Percentiles rank a stretch among this genome's conserved stretches.
Conservation (phyloP, 331 rosid species). For the Quercus phellos region DNA sequence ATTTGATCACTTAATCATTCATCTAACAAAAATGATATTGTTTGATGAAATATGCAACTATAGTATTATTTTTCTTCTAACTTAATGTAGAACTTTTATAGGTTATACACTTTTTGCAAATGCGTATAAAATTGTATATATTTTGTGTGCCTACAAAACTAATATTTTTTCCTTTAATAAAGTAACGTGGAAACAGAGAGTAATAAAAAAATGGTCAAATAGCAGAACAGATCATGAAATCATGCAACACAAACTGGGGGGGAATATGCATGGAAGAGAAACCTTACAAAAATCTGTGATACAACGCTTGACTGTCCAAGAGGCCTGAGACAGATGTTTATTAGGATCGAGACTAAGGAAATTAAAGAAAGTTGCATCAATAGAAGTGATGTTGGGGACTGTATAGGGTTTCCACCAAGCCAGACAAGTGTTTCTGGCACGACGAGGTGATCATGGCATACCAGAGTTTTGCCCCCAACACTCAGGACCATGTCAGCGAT, state of each 20-base stretch:
- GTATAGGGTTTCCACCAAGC: constrained; percentile 20
- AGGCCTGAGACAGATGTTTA: constrained; percentile 37
- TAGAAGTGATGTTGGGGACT: constrained; percentile 43
- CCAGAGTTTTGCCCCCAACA: constrained; percentile 14
- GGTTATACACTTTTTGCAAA: no score
- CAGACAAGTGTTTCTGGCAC: not conserved
- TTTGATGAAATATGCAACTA: no score
- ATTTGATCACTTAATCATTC: no score
- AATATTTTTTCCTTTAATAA: no score
- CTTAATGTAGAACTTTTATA: no score
- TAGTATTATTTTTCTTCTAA: no score
- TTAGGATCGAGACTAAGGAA: constrained; percentile 25
- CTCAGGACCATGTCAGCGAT: not conserved
- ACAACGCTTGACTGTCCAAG: constrained; percentile 63
- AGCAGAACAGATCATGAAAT: not conserved
- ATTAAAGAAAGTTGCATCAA: constrained; percentile 48
- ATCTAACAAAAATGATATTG: no score
- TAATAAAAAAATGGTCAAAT: no score
- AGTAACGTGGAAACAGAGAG: no score
- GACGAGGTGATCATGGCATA: constrained; percentile 41
- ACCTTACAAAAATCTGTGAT: constrained; percentile 65
- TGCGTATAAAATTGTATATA: no score
- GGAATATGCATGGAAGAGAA: not conserved
- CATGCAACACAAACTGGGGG: not conserved
- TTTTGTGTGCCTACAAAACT: no score